Base-by-base conservation (phyloP, 352 stramenopile genomes). In the Phytophthora vignae region DNA sequence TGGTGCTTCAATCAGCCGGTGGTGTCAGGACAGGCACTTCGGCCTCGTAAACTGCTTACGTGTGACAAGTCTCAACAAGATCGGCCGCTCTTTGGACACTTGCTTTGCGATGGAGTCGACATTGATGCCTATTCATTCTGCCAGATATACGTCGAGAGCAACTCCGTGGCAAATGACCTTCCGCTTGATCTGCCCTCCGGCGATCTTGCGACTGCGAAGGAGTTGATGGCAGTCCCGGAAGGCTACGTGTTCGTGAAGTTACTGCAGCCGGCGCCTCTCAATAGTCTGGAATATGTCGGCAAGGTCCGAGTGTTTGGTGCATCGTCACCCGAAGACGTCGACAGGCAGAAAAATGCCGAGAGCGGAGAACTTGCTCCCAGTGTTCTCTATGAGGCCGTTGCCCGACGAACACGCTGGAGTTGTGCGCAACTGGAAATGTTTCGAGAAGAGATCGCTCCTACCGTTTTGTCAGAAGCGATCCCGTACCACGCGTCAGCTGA, bases 121-220 rank as follows among this genome's bases (percentile, higher is more conserved):
- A 92, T 95, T 58, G 88, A 94, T 55, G 87, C 88, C 6, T 95
- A 95, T 74, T 94, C 87, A 44, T 89, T 90, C 67, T 92, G 85
- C 54, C 79, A 93, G 59, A 80, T 93, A 29, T 93, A 93, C 67
- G 73, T 94, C 11, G 85, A 96, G 53, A 74, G 62, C 46, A 75
- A 67, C 14, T 62, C 64, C 4, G n/a, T 38, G 9, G 46, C 71
- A 15, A 77, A 88, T 33, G 75, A 85, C 52, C 53, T 64, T 15
- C 60, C 66, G 8, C 52, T 92, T 19, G 77, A 92, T 54, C 38
- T 69, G 42, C 44, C 22, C 10, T 58, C 63, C 1, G 22, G 12
- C 11, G 40, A 56, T 9, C 3, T 19, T 9, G 10, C 25, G 7
- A 69, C 29, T 58, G 33, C 40, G 9, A 63, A 73, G 11, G 75